Percentiles rank a stretch among this genome's conserved stretches.
Evolutionary conservation across 768 basidiomycete species (phyloP).

Genomic region (Lactifluus echinatus): DNA sequence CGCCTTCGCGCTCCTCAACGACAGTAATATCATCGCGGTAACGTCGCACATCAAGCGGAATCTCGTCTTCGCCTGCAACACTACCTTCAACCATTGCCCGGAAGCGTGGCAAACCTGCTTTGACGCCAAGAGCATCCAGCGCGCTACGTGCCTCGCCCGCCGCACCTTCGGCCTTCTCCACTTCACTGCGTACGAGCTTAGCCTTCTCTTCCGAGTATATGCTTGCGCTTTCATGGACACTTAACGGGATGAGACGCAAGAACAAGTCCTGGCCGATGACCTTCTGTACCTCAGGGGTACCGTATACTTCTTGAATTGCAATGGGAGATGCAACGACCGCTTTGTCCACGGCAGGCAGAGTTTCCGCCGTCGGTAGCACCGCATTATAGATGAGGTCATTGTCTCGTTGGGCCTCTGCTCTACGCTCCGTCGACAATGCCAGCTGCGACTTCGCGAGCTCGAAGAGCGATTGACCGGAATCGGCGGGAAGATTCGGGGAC

Average conservation of each 20-base stretch:
- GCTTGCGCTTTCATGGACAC: constrained; percentile 91
- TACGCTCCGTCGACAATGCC: constrained; percentile 66
- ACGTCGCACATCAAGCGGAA: constrained; percentile 60
- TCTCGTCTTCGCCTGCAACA: constrained; percentile 52
- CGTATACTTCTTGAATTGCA: constrained; percentile 91
- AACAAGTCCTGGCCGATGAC: constrained; percentile 93
- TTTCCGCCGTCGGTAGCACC: constrained; percentile 68
- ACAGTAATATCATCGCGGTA: constrained; percentile 68
- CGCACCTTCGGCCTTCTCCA: constrained; percentile 76
- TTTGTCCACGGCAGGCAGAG: constrained; percentile 78
- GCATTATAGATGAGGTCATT: constrained; percentile 98
- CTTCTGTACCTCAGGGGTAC: constrained; percentile 84
- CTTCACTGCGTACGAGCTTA: constrained; percentile 82
- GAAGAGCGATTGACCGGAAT: constrained; percentile 68
- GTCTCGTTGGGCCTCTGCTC: constrained; percentile 70
- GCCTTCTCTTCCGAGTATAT: constrained; percentile 99
- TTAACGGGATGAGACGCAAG: constrained; percentile 75
- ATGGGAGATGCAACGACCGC: constrained; percentile 73
- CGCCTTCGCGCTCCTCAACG: constrained; percentile 59
- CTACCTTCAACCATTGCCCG: constrained; percentile 62
- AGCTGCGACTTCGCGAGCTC: constrained; percentile 82
- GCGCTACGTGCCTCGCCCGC: constrained; percentile 74
- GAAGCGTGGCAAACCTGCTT: constrained; percentile 58
- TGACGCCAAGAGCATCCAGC: constrained; percentile 75
- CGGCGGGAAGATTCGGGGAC: constrained; percentile 78